Percentiles rank a stretch among this genome's conserved stretches.
Conservation (phyloP, 306 rosid genomes). For the Ormosia emarginata region DNA sequence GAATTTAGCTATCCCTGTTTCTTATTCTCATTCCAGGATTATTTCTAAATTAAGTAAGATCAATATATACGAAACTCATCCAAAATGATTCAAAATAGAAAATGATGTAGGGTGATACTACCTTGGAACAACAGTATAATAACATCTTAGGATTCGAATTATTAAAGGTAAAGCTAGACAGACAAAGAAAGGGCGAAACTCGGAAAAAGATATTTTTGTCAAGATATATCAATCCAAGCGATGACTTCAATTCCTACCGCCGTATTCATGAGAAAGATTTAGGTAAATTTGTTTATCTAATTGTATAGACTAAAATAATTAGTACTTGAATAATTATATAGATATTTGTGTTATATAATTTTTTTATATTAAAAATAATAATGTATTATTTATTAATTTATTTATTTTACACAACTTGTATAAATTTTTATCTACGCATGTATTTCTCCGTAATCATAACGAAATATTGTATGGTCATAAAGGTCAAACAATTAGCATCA, state of each 20-base stretch:
- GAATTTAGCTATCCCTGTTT: neutral
- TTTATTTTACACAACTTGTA: too few species aligned
- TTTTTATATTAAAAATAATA: too few species aligned
- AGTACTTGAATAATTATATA: too few species aligned
- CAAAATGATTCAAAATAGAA: neutral
- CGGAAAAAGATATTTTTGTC: neutral
- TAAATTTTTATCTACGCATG: too few species aligned
- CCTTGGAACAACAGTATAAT: conserved; percentile 6
- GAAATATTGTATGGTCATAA: conserved; percentile 37
- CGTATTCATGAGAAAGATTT: neutral
- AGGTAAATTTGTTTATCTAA: too few species aligned
- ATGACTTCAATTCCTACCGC: neutral
- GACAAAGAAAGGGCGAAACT: neutral
- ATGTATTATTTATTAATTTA: too few species aligned
- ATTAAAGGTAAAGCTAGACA: conserved; percentile 1
- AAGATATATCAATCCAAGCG: conserved; percentile 15
- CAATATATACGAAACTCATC: neutral
- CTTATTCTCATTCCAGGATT: neutral
- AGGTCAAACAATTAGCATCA: neutral
- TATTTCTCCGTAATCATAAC: conserved; percentile 1
- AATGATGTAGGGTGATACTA: neutral
- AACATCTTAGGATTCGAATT: neutral
- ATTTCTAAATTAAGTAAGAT: neutral
- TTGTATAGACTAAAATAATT: too few species aligned
- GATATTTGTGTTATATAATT: too few species aligned